These are phyloP conservation scores for Avicennia marina DNA, from an alignment of 257 asterid species.

Conservation along the genomic window DNA sequence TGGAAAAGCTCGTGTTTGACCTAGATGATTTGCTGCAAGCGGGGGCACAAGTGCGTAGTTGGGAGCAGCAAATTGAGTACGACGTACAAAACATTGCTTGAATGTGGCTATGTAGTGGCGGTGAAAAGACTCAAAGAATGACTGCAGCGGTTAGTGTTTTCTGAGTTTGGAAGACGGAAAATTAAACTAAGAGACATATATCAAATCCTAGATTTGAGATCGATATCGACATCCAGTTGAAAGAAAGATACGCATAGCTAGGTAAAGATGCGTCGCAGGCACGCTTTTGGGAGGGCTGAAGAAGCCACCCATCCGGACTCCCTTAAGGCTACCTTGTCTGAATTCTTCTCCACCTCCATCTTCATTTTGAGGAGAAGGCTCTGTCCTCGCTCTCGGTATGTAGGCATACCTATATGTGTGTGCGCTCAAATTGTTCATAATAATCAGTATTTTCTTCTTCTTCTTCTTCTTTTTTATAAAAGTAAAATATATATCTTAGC, in stretches of 20 bases:
- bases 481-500: too few relatives aligned
- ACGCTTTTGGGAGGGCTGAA: slow-evolving; percentile 72
- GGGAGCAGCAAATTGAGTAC: slow-evolving; percentile 58
- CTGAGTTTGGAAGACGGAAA: too few relatives aligned
- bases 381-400: slow-evolving; percentile 66
- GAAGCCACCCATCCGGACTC: slow-evolving; percentile 95
- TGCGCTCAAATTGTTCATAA: too few relatives aligned
- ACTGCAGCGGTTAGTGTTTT: too few relatives aligned
- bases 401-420: too few relatives aligned
- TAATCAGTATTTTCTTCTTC: too few relatives aligned
- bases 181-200: too few relatives aligned
- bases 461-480: too few relatives aligned
- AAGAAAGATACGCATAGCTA: too few relatives aligned
- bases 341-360: slow-evolving; percentile 73
- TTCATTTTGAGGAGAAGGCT: slow-evolving; percentile 88
- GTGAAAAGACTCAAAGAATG: slow-evolving; percentile 59
- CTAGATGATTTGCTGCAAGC: slow-evolving; percentile 65
- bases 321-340: slow-evolving; percentile 66
- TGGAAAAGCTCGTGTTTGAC: slow-evolving; percentile 40
- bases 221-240: too few relatives aligned
- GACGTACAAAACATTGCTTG: slow-evolving; percentile 65
- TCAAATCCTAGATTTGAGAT: too few relatives aligned
- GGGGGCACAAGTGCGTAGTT: slow-evolving; percentile 55
- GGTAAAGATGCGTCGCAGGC: slow-evolving; percentile 50
- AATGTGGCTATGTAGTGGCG: slow-evolving; percentile 50